Conservation (phyloP, 208 protist species). For the Trypanosomatidae sp. region DNA sequence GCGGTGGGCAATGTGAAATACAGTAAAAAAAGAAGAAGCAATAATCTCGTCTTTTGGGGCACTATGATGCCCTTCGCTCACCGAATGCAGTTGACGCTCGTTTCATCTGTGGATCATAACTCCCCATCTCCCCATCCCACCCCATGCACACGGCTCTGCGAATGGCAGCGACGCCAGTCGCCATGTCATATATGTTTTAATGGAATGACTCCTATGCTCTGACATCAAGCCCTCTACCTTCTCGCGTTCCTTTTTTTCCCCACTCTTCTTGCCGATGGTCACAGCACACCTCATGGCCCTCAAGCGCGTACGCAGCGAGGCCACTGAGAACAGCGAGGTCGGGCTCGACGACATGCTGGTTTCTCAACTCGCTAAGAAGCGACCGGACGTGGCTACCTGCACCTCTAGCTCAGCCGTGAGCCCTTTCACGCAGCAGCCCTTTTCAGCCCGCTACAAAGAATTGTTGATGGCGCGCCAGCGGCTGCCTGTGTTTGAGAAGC, state of each 20-base stretch:
- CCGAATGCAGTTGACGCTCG: not conserved
- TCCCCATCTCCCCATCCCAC: not conserved
- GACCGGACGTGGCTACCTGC: not conserved
- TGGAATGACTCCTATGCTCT: constrained; percentile 1
- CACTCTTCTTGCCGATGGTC: not conserved
- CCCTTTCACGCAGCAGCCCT: constrained; percentile 52
- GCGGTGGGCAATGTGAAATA: not conserved
- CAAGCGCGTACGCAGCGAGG: constrained; percentile 11
- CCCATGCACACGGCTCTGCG: not conserved
- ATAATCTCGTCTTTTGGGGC: not conserved
- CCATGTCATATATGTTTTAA: not conserved
- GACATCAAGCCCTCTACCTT: not conserved
- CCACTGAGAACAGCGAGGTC: not conserved
- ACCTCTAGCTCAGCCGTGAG: constrained; percentile 16
- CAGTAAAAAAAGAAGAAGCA: not conserved
- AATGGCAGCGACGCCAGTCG: not conserved
- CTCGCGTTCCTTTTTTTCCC: not conserved
- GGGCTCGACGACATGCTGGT: not conserved
- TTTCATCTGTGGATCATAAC: not conserved
- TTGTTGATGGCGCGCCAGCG: constrained; percentile 38
- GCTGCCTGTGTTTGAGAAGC: constrained; percentile 73
- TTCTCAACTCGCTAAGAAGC: constrained; percentile 1
- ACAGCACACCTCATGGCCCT: constrained; percentile 4
- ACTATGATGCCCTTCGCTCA: not conserved
- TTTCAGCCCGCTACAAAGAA: constrained; percentile 43